Evolutionary conservation across 768 basidiomycete species (phyloP).

Genomic region (Russula vinacea): DNA sequence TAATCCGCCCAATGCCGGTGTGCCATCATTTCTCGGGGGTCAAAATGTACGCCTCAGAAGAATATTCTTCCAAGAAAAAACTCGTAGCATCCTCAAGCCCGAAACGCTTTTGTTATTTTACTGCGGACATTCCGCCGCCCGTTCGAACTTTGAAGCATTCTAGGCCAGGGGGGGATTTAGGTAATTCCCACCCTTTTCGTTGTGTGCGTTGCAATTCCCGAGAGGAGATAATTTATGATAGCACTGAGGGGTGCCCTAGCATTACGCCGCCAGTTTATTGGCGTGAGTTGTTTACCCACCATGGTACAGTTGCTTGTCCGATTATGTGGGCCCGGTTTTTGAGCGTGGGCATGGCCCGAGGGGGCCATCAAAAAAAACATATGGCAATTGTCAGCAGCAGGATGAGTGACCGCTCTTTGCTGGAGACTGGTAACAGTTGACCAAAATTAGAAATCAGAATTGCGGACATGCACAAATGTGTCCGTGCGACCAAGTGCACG

Average conservation of each 20-base stretch:
- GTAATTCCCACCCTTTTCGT: slow-evolving; percentile 21
- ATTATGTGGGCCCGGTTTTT: not conserved
- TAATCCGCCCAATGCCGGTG: slow-evolving; percentile 15
- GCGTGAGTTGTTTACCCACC: not conserved
- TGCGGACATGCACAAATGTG: slow-evolving; percentile 12
- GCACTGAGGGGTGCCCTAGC: not conserved
- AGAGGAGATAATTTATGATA: slow-evolving; percentile 22
- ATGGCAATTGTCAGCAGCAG: not conserved
- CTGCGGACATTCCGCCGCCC: slow-evolving; percentile 6
- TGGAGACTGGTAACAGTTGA: slow-evolving; percentile 1
- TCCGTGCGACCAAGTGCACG: slow-evolving; percentile 6
- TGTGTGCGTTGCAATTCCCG: slow-evolving; percentile 6
- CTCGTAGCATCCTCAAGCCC: slow-evolving; percentile 6
- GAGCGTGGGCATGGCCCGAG: not conserved
- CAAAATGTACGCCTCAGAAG: not conserved
- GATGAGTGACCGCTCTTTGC: not conserved
- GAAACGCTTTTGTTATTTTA: not conserved
- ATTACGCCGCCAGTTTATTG: not conserved
- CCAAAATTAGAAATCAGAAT: slow-evolving; percentile 12
- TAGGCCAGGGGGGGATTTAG: slow-evolving; percentile 18
- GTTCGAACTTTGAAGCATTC: slow-evolving; percentile 13
- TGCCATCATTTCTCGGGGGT: slow-evolving; percentile 15
- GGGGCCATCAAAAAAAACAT: not conserved
- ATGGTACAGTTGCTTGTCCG: not conserved
- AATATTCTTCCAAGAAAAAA: not conserved